These are phyloP conservation scores for Globisporangium yorkense DNA, from an alignment of 352 stramenopile species.

Conservation along the genomic window DNA sequence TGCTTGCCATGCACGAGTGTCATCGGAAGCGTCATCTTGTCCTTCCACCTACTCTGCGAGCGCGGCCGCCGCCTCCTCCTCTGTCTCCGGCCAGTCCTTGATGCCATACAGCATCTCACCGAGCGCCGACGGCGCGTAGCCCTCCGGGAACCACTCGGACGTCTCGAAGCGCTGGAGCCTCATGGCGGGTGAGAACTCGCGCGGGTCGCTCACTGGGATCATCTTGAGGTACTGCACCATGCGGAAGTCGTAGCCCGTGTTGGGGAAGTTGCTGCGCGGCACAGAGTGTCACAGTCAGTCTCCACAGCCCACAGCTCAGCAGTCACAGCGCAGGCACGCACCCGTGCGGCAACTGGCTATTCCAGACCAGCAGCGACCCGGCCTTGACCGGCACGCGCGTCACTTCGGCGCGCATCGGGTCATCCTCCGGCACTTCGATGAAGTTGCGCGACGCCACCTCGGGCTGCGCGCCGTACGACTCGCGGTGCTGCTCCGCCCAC, in stretches of 20 bases:
- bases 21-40: no score
- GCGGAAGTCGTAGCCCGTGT: slow-evolving; percentile 37
- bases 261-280: slow-evolving; percentile 31
- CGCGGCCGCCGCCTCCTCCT: slow-evolving; percentile 13
- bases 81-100: slow-evolving; percentile 22
- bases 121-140: slow-evolving; percentile 26
- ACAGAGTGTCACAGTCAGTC: no score
- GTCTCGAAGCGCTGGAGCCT: slow-evolving; percentile 27
- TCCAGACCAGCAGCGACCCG: slow-evolving; percentile 43
- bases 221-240: slow-evolving; percentile 59
- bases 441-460: slow-evolving; percentile 35
- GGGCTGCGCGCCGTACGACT: slow-evolving; percentile 27
- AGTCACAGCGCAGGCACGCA: neutral
- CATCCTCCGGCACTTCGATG: slow-evolving; percentile 34
- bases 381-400: slow-evolving; percentile 34
- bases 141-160: slow-evolving; percentile 29
- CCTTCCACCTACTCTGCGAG: neutral
- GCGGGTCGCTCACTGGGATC: slow-evolving; percentile 31
- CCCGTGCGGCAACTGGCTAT: slow-evolving; percentile 38
- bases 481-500: slow-evolving; percentile 24
- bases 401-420: slow-evolving; percentile 31
- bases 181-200: slow-evolving; percentile 33
- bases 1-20: no score
- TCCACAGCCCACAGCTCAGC: no score
- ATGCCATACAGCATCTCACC: slow-evolving; percentile 31